Conservation (phyloP, 257 asterid species). For the Leonotis leonurus region DNA sequence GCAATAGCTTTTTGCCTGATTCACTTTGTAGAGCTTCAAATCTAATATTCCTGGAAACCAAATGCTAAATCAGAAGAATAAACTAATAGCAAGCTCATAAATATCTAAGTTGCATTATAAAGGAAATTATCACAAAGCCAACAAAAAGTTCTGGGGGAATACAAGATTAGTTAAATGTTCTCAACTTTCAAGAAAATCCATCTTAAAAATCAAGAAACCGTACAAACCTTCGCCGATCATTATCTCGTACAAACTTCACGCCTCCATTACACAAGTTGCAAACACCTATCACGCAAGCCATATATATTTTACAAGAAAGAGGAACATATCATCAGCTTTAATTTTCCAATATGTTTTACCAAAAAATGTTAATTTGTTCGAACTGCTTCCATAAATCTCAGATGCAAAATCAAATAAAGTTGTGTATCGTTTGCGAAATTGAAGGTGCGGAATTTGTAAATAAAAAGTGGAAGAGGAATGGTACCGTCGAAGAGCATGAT, state of each 20-base stretch:
- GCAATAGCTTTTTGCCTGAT: slow-evolving; percentile 72
- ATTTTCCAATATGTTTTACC: background rate
- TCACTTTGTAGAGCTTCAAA: slow-evolving; percentile 92
- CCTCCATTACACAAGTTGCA: slow-evolving; percentile 93
- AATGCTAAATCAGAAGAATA: slow-evolving; percentile 11
- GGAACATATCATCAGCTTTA: background rate
- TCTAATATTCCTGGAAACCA: slow-evolving; percentile 58
- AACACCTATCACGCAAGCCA: slow-evolving; percentile 43
- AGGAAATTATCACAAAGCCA: background rate
- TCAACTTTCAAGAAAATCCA: background rate
- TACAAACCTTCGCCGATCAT: slow-evolving; percentile 58
- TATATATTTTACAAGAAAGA: background rate
- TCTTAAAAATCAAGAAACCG: background rate
- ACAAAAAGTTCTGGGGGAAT: no score
- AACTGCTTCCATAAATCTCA: background rate
- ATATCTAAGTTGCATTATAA: background rate
- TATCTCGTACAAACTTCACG: slow-evolving; percentile 72
- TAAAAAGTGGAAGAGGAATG: background rate
- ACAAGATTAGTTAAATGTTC: no score
- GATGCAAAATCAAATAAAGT: background rate
- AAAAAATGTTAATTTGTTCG: no score
- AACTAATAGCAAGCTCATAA: background rate
- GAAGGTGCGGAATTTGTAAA: background rate
- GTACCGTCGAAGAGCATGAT: slow-evolving; percentile 92
- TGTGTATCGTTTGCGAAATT: background rate